Evolutionary conservation across 441 rosid genomes (phyloP).

Genomic region (Eugenia klotzschiana): DNA sequence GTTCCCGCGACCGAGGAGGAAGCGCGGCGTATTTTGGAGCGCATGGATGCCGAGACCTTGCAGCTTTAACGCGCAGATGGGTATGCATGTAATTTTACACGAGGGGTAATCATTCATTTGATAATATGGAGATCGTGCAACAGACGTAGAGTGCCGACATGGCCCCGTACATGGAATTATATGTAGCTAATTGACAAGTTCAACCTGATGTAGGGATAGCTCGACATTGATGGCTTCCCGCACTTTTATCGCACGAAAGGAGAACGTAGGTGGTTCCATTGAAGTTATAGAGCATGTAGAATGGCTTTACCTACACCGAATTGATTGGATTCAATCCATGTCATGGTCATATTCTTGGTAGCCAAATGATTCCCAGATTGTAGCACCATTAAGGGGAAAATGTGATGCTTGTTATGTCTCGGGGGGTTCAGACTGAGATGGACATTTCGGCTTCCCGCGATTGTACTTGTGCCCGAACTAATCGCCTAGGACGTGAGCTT

Average conservation of each 20-base stretch:
- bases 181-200: not conserved
- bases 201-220: not conserved
- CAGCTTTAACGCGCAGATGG: not conserved
- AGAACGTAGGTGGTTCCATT: not conserved
- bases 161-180: not conserved
- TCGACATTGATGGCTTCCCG: not conserved
- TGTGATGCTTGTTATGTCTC: not conserved
- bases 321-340: not conserved
- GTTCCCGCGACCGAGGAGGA: slow-evolving; percentile 90
- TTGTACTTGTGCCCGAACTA: not conserved
- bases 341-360: not conserved
- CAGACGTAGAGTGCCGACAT: not conserved
- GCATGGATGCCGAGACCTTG: slow-evolving; percentile 49
- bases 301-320: not conserved
- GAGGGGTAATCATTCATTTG: not conserved
- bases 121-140: not conserved
- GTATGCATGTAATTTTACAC: not conserved
- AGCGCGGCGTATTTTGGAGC: slow-evolving; percentile 55
- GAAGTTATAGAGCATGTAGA: not conserved
- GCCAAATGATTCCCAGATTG: not conserved
- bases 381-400: not conserved
- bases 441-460: not conserved
- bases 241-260: not conserved
- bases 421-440: not conserved
- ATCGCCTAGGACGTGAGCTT: not conserved